Evolutionary conservation across 768 basidiomycete species (phyloP).

Genomic region (Neoboletus brunneissimus): DNA sequence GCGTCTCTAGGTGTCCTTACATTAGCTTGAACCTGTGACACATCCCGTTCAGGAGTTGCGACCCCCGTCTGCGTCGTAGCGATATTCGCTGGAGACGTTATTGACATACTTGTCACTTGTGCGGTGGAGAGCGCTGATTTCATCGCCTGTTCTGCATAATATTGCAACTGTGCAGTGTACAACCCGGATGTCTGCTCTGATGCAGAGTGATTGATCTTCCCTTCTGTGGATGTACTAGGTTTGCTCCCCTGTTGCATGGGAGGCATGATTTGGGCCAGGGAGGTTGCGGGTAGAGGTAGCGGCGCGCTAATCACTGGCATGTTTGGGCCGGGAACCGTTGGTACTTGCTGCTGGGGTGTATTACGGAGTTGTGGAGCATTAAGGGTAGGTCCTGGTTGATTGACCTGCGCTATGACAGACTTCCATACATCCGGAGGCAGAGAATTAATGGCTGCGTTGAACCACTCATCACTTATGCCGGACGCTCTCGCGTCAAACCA

Average conservation of each 20-base stretch:
- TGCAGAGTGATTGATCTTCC: not conserved
- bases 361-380: not conserved
- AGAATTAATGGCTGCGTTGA: conserved; percentile 13
- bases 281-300: not conserved
- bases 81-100: not conserved
- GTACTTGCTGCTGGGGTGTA: not conserved
- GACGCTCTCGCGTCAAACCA: conserved; percentile 10
- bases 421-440: conserved; percentile 17
- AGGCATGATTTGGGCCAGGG: not conserved
- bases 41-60: conserved; percentile 10
- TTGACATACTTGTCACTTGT: conserved; percentile 1
- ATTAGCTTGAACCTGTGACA: not conserved
- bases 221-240: not conserved
- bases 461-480: conserved; percentile 23
- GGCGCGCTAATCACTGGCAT: not conserved
- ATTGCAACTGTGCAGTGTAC: conserved; percentile 19
- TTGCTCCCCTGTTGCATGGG: not conserved
- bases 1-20: conserved; percentile 38
- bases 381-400: not conserved
- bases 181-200: not conserved
- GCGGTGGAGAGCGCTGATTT: conserved; percentile 2
- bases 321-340: not conserved
- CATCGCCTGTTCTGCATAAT: conserved; percentile 21
- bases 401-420: conserved; percentile 4
- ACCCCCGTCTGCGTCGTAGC: not conserved